Conservation (phyloP, 2,329 filamentous ascomycete genomes). For the Penicillium corylophilum region DNA sequence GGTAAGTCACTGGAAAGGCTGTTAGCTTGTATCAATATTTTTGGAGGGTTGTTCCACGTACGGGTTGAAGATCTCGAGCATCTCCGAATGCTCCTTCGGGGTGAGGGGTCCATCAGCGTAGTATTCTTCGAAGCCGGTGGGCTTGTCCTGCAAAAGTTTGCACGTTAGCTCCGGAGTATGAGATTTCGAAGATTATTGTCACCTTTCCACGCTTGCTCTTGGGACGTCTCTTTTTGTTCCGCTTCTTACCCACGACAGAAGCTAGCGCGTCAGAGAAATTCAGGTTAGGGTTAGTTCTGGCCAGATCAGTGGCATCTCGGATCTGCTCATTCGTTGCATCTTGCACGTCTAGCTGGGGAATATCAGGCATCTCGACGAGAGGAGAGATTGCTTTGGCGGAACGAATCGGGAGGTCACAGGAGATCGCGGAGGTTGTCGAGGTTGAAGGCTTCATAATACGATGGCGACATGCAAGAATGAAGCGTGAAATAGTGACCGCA, state of each 20-base stretch:
- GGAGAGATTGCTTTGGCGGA: background rate
- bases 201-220: conserved; percentile 39
- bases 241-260: conserved; percentile 21
- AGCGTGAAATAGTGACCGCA: too few species aligned
- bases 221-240: conserved; percentile 36
- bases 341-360: background rate
- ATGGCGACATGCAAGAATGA: too few species aligned
- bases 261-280: background rate
- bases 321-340: background rate
- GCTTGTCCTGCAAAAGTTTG: conserved; percentile 35
- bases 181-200: background rate
- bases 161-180: background rate
- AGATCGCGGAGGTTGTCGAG: background rate
- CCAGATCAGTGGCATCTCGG: background rate
- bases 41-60: conserved; percentile 41
- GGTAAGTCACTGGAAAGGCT: conserved; percentile 35
- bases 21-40: background rate
- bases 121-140: conserved; percentile 75
- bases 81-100: conserved; percentile 64
- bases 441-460: background rate
- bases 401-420: background rate
- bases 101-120: conserved; percentile 79
- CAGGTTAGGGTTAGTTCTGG: background rate
- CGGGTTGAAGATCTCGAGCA: conserved; percentile 67
- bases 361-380: background rate